Evolutionary conservation across 805 yeast species (phyloP).

Genomic region (Metschnikowia vanudenii): DNA sequence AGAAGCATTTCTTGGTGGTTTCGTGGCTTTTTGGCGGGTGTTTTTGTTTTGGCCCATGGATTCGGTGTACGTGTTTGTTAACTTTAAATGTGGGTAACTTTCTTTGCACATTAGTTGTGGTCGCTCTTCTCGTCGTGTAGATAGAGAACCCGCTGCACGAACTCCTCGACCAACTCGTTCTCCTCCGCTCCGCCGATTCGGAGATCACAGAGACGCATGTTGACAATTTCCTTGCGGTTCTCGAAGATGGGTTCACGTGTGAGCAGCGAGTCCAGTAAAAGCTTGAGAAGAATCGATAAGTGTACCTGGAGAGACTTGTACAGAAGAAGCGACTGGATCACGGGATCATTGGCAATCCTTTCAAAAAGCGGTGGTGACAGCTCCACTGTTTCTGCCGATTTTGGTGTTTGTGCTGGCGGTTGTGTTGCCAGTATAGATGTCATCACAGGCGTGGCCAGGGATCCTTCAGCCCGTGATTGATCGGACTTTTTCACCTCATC

Average conservation of each 20-base stretch:
- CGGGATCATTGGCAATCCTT: conserved; percentile 37
- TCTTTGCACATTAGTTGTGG: not conserved
- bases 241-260: conserved; percentile 53
- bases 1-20: not conserved
- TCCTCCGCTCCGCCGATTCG: conserved; percentile 64
- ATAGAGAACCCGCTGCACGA: conserved; percentile 45
- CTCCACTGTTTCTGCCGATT: too few relatives aligned
- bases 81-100: not conserved
- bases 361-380: conserved; percentile 2
- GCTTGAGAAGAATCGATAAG: conserved; percentile 45
- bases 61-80: too few relatives aligned
- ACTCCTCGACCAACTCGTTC: conserved; percentile 70
- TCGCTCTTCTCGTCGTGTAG: conserved; percentile 10
- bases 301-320: conserved; percentile 59
- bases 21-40: too few relatives aligned
- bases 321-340: conserved; percentile 45
- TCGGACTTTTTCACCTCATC: not conserved
- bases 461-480: not conserved
- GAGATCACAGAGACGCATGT: conserved; percentile 57
- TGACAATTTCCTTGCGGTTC: conserved; percentile 57
- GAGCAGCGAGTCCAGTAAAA: conserved; percentile 45
- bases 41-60: too few relatives aligned
- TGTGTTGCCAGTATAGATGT: too few relatives aligned
- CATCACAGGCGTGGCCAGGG: too few relatives aligned
- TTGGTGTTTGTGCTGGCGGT: too few relatives aligned